These are phyloP conservation scores for Hyaloscypha finlandica DNA, from an alignment of 495 filamentous ascomycete species.

Conservation along the genomic window DNA sequence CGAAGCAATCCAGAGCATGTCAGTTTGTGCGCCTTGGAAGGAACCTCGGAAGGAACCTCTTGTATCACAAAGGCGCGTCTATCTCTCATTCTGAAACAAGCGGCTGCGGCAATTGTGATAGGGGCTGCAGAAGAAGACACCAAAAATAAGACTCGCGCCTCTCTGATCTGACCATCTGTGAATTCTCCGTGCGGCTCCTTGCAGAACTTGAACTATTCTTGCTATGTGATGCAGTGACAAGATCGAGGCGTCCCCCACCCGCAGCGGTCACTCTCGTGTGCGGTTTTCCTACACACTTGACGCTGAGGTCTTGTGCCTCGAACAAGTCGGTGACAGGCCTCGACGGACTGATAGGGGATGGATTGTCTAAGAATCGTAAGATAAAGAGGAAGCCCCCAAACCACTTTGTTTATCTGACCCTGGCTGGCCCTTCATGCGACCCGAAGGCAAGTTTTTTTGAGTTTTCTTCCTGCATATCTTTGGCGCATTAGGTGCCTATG, in stretches of 20 bases:
- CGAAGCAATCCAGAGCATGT: background rate
- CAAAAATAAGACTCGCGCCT: background rate
- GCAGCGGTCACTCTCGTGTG: too few relatives aligned
- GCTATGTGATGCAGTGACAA: too few relatives aligned
- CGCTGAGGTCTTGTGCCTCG: too few relatives aligned
- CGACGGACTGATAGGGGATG: too few relatives aligned
- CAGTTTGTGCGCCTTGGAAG: background rate
- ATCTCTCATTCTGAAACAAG: background rate
- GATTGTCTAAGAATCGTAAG: too few relatives aligned
- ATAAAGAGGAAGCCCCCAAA: background rate
- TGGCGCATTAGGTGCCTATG: background rate
- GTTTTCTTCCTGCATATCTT: background rate
- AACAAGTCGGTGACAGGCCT: too few relatives aligned
- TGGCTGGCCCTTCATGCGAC: background rate
- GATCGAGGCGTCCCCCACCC: too few relatives aligned
- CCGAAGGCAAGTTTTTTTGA: background rate
- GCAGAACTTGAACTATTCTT: background rate
- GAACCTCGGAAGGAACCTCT: background rate
- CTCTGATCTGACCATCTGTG: background rate
- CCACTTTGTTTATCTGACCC: background rate
- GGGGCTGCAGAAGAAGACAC: conserved; percentile 9
- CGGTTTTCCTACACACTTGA: too few relatives aligned
- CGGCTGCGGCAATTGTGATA: conserved; percentile 15
- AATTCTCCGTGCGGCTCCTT: background rate
- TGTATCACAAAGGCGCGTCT: background rate